Evolutionary conservation across 208 protist genomes (phyloP).

Genomic region (Acanthamoeba healyi): DNA sequence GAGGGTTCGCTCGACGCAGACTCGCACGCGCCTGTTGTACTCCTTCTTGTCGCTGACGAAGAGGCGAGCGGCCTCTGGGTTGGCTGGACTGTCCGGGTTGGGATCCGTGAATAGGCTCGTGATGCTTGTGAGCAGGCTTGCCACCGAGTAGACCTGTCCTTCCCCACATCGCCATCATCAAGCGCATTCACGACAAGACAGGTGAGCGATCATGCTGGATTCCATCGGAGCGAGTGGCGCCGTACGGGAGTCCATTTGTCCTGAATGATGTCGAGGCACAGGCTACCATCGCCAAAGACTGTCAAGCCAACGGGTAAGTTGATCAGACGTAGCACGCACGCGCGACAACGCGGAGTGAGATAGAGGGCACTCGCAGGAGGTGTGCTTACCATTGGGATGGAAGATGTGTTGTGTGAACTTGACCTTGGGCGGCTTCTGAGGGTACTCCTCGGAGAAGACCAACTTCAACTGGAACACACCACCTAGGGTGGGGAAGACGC

Average conservation of each 20-base stretch:
- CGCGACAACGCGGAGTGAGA: background rate
- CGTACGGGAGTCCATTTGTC: conserved; percentile 66
- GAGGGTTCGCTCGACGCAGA: conserved; percentile 60
- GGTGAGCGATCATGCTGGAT: background rate
- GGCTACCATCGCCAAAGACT: conserved; percentile 61
- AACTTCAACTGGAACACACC: conserved; percentile 66
- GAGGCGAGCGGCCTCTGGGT: conserved; percentile 91
- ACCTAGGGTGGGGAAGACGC: background rate
- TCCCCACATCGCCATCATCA: no score
- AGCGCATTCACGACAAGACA: background rate
- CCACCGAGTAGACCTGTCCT: conserved; percentile 47
- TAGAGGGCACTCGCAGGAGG: background rate
- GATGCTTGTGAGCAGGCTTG: conserved; percentile 61
- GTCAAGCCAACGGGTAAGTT: no score
- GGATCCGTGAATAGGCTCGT: conserved; percentile 93
- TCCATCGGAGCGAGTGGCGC: background rate
- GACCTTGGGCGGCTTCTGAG: conserved; percentile 70
- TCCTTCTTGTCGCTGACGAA: conserved; percentile 80
- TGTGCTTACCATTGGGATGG: conserved; percentile 64
- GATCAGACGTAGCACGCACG: background rate
- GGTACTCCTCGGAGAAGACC: conserved; percentile 40
- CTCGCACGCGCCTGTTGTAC: conserved; percentile 80
- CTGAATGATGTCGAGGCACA: conserved; percentile 75
- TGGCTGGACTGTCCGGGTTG: conserved; percentile 93
- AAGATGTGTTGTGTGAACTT: conserved; percentile 38